Conservation (phyloP, 106 monocot genomes). For the Dendrobium chrysotoxum region DNA sequence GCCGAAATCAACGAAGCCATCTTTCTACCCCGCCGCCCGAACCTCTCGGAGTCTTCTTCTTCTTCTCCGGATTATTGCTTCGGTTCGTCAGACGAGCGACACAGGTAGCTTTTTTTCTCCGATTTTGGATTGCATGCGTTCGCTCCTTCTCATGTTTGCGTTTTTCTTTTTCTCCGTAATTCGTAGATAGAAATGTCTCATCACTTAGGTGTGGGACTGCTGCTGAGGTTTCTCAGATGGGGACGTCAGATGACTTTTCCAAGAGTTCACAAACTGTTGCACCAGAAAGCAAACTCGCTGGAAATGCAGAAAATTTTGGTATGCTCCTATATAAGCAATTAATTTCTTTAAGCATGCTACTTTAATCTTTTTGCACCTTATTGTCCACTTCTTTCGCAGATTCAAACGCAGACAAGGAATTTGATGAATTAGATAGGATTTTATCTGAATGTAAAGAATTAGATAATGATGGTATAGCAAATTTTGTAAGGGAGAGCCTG, state of each 20-base stretch:
- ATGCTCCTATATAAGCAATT: background rate
- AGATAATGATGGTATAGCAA: conserved; percentile 15
- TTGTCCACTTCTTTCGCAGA: conserved; percentile 13
- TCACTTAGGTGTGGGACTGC: no score
- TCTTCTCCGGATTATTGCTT: no score
- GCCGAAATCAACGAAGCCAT: no score
- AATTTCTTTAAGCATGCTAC: background rate
- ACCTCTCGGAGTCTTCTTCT: no score
- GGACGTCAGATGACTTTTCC: background rate
- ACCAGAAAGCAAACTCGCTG: conserved; percentile 2
- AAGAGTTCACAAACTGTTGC: background rate
- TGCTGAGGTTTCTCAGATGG: background rate
- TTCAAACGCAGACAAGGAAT: conserved; percentile 14
- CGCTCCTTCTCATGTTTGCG: no score
- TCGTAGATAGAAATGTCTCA: no score
- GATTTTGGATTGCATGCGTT: no score
- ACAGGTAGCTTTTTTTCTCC: no score
- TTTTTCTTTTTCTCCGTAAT: no score
- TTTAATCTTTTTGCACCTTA: background rate
- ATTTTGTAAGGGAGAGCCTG: conserved; percentile 23
- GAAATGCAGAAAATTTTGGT: conserved; percentile 17
- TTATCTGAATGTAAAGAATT: conserved; percentile 30
- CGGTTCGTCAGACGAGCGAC: no score
- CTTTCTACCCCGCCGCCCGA: no score
- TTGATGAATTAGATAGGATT: conserved; percentile 26